These are phyloP conservation scores for Setaria italica DNA, from an alignment of 202 grass and related monocot genomes.

Conservation along the genomic window DNA sequence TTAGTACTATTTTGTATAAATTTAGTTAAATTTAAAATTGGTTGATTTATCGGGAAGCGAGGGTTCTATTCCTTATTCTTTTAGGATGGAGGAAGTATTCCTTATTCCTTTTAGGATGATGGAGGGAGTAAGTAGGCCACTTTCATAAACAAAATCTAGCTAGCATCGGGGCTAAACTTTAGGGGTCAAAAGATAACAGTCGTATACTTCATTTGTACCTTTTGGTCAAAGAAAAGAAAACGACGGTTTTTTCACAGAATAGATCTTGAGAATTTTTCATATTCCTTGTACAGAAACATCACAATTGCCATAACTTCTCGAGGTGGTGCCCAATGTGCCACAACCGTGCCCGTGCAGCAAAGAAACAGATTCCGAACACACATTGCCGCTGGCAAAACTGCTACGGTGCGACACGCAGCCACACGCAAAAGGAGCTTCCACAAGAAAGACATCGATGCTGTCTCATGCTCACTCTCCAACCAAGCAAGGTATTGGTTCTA, in stretches of 20 bases:
- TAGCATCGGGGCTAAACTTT: neutral
- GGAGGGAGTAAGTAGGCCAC: no score
- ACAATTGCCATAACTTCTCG: neutral
- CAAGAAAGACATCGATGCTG: slow-evolving; percentile 43
- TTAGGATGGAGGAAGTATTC: no score
- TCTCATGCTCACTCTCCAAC: slow-evolving; percentile 19
- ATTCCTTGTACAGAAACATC: neutral
- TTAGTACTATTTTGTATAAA: no score
- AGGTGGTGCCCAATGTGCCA: neutral
- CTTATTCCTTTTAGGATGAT: no score
- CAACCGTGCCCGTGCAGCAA: neutral
- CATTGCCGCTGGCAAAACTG: slow-evolving; percentile 22
- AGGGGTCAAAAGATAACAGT: neutral
- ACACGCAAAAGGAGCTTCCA: slow-evolving; percentile 7
- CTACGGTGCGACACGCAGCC: neutral
- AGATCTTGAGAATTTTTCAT: neutral
- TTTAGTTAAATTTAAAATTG: no score
- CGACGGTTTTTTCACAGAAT: neutral
- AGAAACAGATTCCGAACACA: slow-evolving; percentile 33
- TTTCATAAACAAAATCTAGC: no score
- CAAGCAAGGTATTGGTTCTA: slow-evolving; percentile 52
- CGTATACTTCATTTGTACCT: neutral
- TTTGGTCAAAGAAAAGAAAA: neutral
- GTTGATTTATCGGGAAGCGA: no score
- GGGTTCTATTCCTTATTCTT: no score